phyloP scores from a whole-genome alignment of 371 early-diverging fungal species.

The Globomyces sp. region DNA sequence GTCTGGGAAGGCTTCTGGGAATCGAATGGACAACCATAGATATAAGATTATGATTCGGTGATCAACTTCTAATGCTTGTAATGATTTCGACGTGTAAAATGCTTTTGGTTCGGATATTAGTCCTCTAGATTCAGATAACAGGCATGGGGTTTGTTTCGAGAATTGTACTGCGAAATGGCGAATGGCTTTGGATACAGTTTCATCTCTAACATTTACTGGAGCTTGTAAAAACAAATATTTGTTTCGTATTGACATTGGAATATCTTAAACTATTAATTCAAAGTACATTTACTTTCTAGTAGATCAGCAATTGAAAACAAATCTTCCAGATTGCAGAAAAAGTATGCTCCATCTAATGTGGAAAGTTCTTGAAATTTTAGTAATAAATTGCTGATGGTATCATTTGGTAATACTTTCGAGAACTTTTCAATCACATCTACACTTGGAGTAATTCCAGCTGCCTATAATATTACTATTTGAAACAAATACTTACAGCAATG shows the following conservation, averaged over 20 bases:
- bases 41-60: constrained; percentile 81
- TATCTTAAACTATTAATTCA: background rate
- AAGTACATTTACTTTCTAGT: constrained; percentile 46
- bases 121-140: too few relatives aligned
- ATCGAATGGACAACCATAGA: constrained; percentile 70
- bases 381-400: constrained; percentile 62
- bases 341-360: constrained; percentile 65
- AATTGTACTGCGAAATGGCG: background rate
- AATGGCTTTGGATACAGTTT: background rate
- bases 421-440: constrained; percentile 81
- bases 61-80: constrained; percentile 55
- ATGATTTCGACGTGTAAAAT: too few relatives aligned
- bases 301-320: constrained; percentile 64
- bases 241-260: constrained; percentile 37
- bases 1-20: constrained; percentile 33
- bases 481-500: background rate
- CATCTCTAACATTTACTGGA: constrained; percentile 29
- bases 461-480: constrained; percentile 29
- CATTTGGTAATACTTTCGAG: constrained; percentile 66
- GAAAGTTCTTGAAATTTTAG: constrained; percentile 67
- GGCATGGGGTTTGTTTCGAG: constrained; percentile 26
- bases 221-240: constrained; percentile 36
- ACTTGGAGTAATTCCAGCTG: constrained; percentile 77
- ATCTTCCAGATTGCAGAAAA: constrained; percentile 70
- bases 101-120: too few relatives aligned